Base-by-base conservation (phyloP, 164 flowering plant genomes). In the Hamamelis virginiana region DNA sequence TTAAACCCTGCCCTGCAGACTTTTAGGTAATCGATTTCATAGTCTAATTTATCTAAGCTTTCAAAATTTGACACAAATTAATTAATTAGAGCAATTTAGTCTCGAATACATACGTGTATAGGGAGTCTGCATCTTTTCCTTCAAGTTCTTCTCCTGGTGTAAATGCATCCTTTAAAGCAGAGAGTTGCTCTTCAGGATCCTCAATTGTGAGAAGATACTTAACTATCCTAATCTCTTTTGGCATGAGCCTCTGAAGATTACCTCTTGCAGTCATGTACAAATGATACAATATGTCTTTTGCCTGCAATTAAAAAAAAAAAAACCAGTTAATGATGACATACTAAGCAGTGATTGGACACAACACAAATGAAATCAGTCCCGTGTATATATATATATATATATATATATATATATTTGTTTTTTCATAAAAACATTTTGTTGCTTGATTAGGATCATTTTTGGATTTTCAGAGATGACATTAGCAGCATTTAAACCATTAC, bases 141-240 rank as follows among this genome's bases (percentile, higher is more conserved):
- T 92, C 94, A 75, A 86, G 70, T 81, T 92, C 97, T 44, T 80
- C 87, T 61, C 97, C 98, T 0, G 99, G 97, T 59, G 95, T 90
- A 74, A 95, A 92, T 69, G 99, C 99, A 74, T 92, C 93, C 19
- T 80, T 78, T 18, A 95, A 72, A 18, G 85, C 82, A 76, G 76
- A 73, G 41, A 86, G 47, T 51, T 52, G 80, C 80, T 84, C 86
- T 66, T 86, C 86, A 18, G 91, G 96, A 80, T 95, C 96, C 71
- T 91, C 81, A 47, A 92, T 82, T n/a, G 78, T 83, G 66, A 95
- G 89, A 69, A 95, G 84, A 84, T 88, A 87, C 84, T 90, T 92
- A 0, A 91, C 68, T 74, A 95, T 92, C 74, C 94, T 83, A 18
- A 89, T 76, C 78, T 90, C 98, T 77, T 90, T 90, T 22, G 99